These are phyloP conservation scores for Epichloe elymi DNA, from an alignment of 2,329 filamentous ascomycete species.

Conservation along the genomic window DNA sequence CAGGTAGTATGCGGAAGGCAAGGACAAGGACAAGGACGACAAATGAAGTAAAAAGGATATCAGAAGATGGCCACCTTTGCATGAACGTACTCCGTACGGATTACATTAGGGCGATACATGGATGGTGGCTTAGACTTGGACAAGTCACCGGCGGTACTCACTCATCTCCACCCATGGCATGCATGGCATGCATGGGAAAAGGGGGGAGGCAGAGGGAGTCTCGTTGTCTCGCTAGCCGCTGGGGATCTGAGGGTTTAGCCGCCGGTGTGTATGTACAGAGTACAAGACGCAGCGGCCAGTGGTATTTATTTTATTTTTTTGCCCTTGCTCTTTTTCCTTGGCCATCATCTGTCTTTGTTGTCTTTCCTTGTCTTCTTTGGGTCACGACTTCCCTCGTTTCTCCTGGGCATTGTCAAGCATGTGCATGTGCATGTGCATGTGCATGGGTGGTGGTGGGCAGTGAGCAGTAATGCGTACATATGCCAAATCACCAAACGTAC, in stretches of 20 bases:
- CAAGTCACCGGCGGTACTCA: too few relatives aligned
- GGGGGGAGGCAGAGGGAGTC: too few relatives aligned
- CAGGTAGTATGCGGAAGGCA: neutral
- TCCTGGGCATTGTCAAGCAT: too few relatives aligned
- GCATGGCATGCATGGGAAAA: too few relatives aligned
- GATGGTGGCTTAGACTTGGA: conserved; percentile 19
- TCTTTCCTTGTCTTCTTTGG: neutral
- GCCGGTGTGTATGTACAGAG: neutral
- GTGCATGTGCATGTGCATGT: too few relatives aligned
- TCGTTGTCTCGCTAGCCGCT: neutral
- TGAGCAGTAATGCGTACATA: too few relatives aligned
- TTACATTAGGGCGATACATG: conserved; percentile 16
- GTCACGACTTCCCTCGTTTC: too few relatives aligned
- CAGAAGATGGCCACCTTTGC: neutral
- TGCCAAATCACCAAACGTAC: too few relatives aligned
- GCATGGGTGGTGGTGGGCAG: too few relatives aligned
- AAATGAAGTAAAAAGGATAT: neutral
- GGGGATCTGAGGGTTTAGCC: conserved; percentile 3
- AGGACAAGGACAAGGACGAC: neutral
- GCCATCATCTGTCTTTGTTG: neutral
- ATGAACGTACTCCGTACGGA: conserved; percentile 10
- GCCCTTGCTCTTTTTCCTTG: neutral
- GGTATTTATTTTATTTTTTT: neutral
- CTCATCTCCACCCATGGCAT: conserved; percentile 6
- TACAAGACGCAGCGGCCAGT: neutral